Conservation (phyloP, 2,329 filamentous ascomycete genomes). For the Fusarium penzigii region DNA sequence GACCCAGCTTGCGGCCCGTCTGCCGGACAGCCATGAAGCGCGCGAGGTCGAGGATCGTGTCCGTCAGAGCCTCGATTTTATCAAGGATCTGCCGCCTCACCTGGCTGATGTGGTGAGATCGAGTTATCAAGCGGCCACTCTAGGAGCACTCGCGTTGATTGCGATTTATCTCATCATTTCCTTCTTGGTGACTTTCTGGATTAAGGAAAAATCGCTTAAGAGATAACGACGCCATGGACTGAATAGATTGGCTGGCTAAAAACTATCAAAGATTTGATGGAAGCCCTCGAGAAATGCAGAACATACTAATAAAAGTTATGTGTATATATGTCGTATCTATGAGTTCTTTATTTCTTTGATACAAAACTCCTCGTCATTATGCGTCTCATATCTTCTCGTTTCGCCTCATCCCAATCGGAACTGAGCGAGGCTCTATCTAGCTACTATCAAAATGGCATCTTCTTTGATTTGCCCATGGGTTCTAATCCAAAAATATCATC, state of each 20-base stretch:
- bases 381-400: neutral
- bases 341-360: too few relatives aligned
- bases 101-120: constrained; percentile 60
- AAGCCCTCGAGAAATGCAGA: neutral
- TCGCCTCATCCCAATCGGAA: neutral
- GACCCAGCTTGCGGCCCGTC: constrained; percentile 50
- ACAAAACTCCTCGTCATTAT: neutral
- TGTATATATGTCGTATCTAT: too few relatives aligned
- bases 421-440: neutral
- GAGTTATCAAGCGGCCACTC: constrained; percentile 60
- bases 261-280: neutral
- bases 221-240: constrained; percentile 19
- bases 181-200: constrained; percentile 48
- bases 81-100: constrained; percentile 62
- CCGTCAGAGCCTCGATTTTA: constrained; percentile 68
- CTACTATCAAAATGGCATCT: constrained; percentile 4
- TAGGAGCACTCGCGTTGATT: constrained; percentile 43
- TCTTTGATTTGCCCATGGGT: constrained; percentile 41
- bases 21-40: constrained; percentile 60
- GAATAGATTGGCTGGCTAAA: too few relatives aligned
- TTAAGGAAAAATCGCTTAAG: constrained; percentile 58
- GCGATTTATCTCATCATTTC: constrained; percentile 39
- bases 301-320: neutral
- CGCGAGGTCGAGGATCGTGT: constrained; percentile 68
- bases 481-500: constrained; percentile 60